Base-by-base conservation (phyloP, 192 early-diverging fungal genomes). In the Coemansia erecta region DNA sequence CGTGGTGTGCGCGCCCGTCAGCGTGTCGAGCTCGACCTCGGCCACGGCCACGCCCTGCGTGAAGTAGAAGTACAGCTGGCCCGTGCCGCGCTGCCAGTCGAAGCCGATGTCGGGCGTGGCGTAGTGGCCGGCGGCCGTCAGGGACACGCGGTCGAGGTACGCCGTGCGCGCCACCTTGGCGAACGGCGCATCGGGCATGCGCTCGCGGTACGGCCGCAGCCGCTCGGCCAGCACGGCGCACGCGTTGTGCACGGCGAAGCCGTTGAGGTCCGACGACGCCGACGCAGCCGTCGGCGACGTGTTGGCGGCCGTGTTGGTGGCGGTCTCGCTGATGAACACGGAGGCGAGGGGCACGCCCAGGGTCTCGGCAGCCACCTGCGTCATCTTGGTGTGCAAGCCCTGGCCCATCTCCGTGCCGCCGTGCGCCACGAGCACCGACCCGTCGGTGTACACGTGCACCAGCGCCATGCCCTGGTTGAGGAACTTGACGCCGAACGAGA, bases 341-440 rank as follows among this genome's bases (percentile, higher is more conserved):
- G 77, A 61, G 13, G 77, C 71, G 19, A 91, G 68, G 7, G 92
- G 87, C 50, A 94, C 65, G n/a, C 79, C 70, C 37, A 94, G 83
- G 3, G 85, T 86, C 62, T 93, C 86, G n/a, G 92, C 89, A 15
- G 89, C 89, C 40, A 94, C 77, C 79, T 89, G 87, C 21, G 89
- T 77, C 87, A 92, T 89, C 77, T 94, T 94, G 14, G 92, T 94
- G 61, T 93, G 88, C 58, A 94, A 66, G 8, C 93, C 93, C 70
- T 94, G 93, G 40, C 93, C 93, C 90, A 94, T 92, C 61, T 94
- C 91, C n/a, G 89, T 88, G 39, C 90, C 90, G 60, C 89, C 92
- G 67, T 93, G 92, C 10, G 86, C 82, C 2, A 94, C 72, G 12
- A 91, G 84, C 26, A 94, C 87, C 0, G 89, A 89, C 1, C 93